Base-by-base conservation (phyloP, 768 basidiomycete genomes). In the Grammothele lineata region DNA sequence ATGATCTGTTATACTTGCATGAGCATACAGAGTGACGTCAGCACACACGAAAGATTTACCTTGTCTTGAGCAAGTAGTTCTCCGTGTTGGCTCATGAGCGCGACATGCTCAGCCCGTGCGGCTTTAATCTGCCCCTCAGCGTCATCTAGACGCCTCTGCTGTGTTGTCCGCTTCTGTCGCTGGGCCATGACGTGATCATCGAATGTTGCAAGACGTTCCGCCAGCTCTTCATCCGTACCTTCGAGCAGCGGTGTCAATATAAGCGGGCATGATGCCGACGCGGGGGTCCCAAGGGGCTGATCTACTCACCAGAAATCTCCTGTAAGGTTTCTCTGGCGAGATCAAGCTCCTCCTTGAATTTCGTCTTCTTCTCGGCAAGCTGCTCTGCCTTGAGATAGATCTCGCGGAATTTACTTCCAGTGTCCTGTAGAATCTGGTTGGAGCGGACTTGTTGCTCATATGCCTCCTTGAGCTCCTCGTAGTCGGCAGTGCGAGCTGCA, bases 371-470 rank as follows among this genome's bases (percentile, higher is more conserved):
- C 49, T 79, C 73, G 44, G 82, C 70, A 37, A 89, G 64, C 50
- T 70, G 74, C 45, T 86, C 80, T 18, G 84, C 77, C 56, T 80
- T 80, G 45, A 85, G 66, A 59, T 87, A 93, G 44, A 87, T 74
- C 64, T 96, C 89, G 47, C 90, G 78, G 62, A 97, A 96, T 60
- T 86, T 86, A 18, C 81, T 82, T 3, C 89, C 84, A 37, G 81
- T 76, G 40, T 95, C 87, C 57, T 90, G 84, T 63, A 93, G 93
- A 48, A 77, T 82, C 43, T 75, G 70, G 58, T 91, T 92, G n/a
- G 79, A 74, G 49, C 75, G 72, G 33, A 81, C 83, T 17, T 87
- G 68, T 14, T 69, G 69, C 22, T 91, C 81, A 53, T 85, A 82
- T 50, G 79, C 65, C 12, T 70, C 73, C 58, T 85, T 83, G 12